phyloP scores from a whole-genome alignment of 352 stramenopile genomes.

The Thraustotheca clavata region DNA sequence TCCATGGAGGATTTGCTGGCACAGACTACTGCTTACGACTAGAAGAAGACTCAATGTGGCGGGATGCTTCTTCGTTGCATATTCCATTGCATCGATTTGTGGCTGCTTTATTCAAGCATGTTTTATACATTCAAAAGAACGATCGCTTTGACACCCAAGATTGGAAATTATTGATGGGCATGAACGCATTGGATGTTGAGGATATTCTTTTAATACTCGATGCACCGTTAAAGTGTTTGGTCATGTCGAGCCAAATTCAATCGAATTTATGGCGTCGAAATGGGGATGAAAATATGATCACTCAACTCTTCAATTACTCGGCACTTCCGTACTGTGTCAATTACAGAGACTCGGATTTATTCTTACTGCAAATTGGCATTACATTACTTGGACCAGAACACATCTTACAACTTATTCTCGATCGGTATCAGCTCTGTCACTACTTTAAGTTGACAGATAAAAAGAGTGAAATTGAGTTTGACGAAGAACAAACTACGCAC shows the following conservation, averaged over 20 bases:
- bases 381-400: slow-evolving; percentile 53
- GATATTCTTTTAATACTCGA: slow-evolving; percentile 58
- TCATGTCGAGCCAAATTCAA: slow-evolving; percentile 84
- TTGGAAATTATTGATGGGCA: slow-evolving; percentile 32
- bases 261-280: slow-evolving; percentile 82
- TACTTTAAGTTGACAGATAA: slow-evolving; percentile 39
- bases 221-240: slow-evolving; percentile 66
- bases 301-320: slow-evolving; percentile 86
- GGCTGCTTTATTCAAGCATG: slow-evolving; percentile 30
- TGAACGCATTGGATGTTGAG: slow-evolving; percentile 39
- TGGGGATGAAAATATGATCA: slow-evolving; percentile 84
- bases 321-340: slow-evolving; percentile 80
- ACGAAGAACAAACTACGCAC: slow-evolving; percentile 58
- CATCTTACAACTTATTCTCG: slow-evolving; percentile 58
- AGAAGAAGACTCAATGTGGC: slow-evolving; percentile 55
- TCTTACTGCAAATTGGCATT: slow-evolving; percentile 68
- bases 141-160: not conserved
- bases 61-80: slow-evolving; percentile 58
- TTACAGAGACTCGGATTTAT: slow-evolving; percentile 71
- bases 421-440: slow-evolving; percentile 62
- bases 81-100: slow-evolving; percentile 79
- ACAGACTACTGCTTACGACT: not conserved
- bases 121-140: slow-evolving; percentile 5
- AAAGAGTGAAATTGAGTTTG: slow-evolving; percentile 14
- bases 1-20: not conserved